These are phyloP conservation scores for Dentipellis fragilis DNA, from an alignment of 768 basidiomycete species.

Conservation along the genomic window DNA sequence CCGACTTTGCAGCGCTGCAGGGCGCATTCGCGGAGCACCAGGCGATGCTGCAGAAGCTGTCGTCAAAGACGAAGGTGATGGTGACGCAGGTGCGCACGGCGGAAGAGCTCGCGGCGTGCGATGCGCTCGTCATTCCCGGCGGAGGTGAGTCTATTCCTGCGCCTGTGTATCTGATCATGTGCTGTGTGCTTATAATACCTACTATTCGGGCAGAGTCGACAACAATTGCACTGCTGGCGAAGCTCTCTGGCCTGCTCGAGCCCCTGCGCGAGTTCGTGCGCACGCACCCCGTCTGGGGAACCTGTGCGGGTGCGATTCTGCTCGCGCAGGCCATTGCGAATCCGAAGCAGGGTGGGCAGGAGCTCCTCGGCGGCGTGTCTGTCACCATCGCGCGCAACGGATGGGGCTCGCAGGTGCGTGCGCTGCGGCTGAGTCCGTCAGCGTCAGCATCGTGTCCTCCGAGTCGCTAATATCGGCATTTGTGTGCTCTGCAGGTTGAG, in stretches of 20 bases:
- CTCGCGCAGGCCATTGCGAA: slow-evolving; percentile 66
- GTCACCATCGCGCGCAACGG: slow-evolving; percentile 81
- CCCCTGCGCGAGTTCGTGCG: slow-evolving; percentile 68
- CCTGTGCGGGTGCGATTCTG: slow-evolving; percentile 91
- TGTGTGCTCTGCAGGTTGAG: slow-evolving; percentile 65
- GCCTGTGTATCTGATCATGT: no score
- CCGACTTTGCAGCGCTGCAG: slow-evolving; percentile 57
- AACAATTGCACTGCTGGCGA: slow-evolving; percentile 74
- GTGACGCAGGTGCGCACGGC: slow-evolving; percentile 59
- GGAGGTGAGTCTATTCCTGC: slow-evolving; percentile 43
- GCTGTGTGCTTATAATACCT: no score
- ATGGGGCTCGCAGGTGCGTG: slow-evolving; percentile 81
- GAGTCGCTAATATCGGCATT: background rate
- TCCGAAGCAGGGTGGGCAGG: slow-evolving; percentile 81
- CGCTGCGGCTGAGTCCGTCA: background rate
- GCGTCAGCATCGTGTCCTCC: slow-evolving; percentile 2
- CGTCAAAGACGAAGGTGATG: slow-evolving; percentile 32
- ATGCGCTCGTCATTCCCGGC: slow-evolving; percentile 88
- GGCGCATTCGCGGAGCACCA: slow-evolving; percentile 91
- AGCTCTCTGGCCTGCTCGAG: slow-evolving; percentile 66
- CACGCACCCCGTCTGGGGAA: slow-evolving; percentile 82
- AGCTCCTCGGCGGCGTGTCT: slow-evolving; percentile 71
- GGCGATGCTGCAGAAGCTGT: slow-evolving; percentile 49
- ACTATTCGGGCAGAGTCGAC: slow-evolving; percentile 59
- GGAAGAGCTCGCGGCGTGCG: slow-evolving; percentile 66